Conservation (phyloP, 371 early-diverging fungal species). For the Rhizomucor pusillus region DNA sequence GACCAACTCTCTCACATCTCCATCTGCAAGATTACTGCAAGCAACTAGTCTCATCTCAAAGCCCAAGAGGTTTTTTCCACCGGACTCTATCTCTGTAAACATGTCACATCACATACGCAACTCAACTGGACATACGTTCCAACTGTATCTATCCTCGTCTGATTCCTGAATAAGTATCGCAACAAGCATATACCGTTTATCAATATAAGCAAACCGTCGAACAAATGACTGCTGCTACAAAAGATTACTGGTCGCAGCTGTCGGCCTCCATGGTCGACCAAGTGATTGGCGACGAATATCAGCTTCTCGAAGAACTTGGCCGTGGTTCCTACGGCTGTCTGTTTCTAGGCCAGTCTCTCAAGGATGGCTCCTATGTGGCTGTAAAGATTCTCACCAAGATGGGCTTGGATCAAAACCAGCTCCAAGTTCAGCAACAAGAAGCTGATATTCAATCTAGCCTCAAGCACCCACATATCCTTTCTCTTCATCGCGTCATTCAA, state of each 20-base stretch:
- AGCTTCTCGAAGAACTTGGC: constrained; percentile 53
- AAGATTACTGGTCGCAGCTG: constrained; percentile 31
- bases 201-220: background rate
- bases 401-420: constrained; percentile 57
- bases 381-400: constrained; percentile 69
- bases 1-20: no score
- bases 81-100: no score
- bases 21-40: no score
- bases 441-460: constrained; percentile 66
- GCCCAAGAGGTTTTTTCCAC: no score
- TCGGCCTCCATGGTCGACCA: constrained; percentile 31
- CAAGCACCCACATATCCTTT: constrained; percentile 63
- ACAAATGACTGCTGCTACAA: constrained; percentile 6
- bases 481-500: constrained; percentile 48
- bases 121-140: no score
- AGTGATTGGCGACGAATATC: constrained; percentile 26
- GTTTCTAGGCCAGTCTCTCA: constrained; percentile 47
- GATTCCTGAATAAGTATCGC: no score
- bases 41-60: no score
- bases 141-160: no score
- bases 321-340: constrained; percentile 60
- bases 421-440: constrained; percentile 69
- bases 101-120: no score
- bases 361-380: constrained; percentile 45
- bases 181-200: no score